Conservation (phyloP, 768 basidiomycete species). For the Boletus rubropictus region DNA sequence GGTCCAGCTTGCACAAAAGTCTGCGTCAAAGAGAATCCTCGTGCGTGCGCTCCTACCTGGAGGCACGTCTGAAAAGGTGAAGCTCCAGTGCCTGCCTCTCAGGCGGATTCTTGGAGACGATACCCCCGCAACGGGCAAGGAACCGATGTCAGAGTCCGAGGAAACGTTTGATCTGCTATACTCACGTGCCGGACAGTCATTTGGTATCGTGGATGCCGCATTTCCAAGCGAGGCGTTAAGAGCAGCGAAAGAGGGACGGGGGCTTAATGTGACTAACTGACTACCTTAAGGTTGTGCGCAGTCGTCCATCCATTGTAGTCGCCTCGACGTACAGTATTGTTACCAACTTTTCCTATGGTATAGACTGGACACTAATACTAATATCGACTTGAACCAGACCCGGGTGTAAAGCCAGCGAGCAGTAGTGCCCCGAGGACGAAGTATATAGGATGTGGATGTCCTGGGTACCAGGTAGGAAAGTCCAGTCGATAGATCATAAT, state of each 20-base stretch:
- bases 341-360: neutral
- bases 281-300: neutral
- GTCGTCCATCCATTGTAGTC: slow-evolving; percentile 4
- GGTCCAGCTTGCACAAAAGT: slow-evolving; percentile 25
- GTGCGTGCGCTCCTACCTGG: slow-evolving; percentile 27
- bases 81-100: slow-evolving; percentile 24
- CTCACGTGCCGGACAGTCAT: slow-evolving; percentile 16
- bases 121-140: slow-evolving; percentile 8
- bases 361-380: neutral
- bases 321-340: slow-evolving; percentile 1
- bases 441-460: slow-evolving; percentile 15
- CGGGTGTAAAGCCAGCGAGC: neutral
- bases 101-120: slow-evolving; percentile 12
- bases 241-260: slow-evolving; percentile 2
- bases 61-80: slow-evolving; percentile 21
- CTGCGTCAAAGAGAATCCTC: slow-evolving; percentile 19
- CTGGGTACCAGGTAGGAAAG: slow-evolving; percentile 2
- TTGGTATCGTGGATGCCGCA: slow-evolving; percentile 18
- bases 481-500: slow-evolving; percentile 23
- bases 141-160: slow-evolving; percentile 12
- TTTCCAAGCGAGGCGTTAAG: slow-evolving; percentile 19
- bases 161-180: slow-evolving; percentile 25
- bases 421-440: neutral
- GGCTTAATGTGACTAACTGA: neutral
- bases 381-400: slow-evolving; percentile 1